Evolutionary conservation across 345 rosid species (phyloP).

Genomic region (Ceriops decandra): DNA sequence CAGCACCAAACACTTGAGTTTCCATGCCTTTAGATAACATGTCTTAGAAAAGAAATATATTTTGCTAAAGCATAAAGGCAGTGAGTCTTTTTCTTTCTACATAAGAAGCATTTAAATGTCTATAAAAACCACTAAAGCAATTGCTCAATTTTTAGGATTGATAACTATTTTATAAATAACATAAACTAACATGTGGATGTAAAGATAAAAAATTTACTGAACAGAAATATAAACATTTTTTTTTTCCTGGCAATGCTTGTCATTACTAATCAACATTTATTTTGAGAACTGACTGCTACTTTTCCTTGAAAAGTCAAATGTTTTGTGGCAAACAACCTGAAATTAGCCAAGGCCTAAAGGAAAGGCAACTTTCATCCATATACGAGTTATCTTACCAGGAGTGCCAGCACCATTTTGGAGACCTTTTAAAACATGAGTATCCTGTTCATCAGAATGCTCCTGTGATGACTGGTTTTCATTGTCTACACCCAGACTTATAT

Average conservation of each 20-base stretch:
- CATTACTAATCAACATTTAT: no score
- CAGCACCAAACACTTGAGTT: slow-evolving; percentile 53
- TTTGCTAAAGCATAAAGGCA: slow-evolving; percentile 39
- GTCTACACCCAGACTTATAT: slow-evolving; percentile 28
- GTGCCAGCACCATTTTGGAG: slow-evolving; percentile 35
- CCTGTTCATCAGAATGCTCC: slow-evolving; percentile 26
- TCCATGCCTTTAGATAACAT: slow-evolving; percentile 55
- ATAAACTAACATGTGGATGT: neutral
- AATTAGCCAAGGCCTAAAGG: neutral
- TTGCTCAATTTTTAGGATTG: neutral
- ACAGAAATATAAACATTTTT: neutral
- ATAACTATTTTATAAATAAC: neutral
- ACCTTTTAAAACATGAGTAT: slow-evolving; percentile 33
- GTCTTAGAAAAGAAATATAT: slow-evolving; percentile 68
- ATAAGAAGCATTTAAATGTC: slow-evolving; percentile 3
- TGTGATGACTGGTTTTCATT: slow-evolving; percentile 20
- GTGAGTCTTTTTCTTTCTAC: slow-evolving; percentile 14
- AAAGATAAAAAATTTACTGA: neutral
- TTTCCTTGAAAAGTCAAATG: no score
- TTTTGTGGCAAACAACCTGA: no score
- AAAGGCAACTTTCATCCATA: neutral
- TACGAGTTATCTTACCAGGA: slow-evolving; percentile 49
- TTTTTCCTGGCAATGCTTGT: no score
- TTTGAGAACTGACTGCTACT: no score
- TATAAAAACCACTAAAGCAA: no score